phyloP scores from a whole-genome alignment of 805 yeast species.

The Ogataea methanolica region DNA sequence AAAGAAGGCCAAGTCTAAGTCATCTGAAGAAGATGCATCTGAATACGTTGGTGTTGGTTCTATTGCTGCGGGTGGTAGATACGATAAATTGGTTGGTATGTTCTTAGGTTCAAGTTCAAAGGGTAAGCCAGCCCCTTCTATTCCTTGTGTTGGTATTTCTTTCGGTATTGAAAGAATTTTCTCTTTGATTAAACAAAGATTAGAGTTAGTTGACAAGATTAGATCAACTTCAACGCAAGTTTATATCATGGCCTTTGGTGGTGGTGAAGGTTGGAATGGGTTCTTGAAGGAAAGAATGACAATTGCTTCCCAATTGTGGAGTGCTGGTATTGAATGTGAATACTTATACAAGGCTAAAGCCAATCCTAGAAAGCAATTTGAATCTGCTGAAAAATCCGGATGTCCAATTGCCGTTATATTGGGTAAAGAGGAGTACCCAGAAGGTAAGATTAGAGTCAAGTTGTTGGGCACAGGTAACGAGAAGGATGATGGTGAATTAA shows the following conservation, averaged over 20 bases:
- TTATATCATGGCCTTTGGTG: conserved; percentile 96
- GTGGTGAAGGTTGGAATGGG: conserved; percentile 95
- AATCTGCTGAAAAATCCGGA: conserved; percentile 94
- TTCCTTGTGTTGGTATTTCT: conserved; percentile 96
- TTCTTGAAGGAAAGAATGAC: conserved; percentile 88
- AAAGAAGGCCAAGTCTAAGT: conserved; percentile 43
- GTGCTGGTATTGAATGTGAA: conserved; percentile 84
- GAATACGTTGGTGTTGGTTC: conserved; percentile 98
- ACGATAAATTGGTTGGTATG: conserved; percentile 96
- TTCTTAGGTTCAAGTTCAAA: conserved; percentile 80
- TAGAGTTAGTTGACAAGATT: conserved; percentile 55
- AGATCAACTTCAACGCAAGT: conserved; percentile 90
- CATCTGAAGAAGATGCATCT: conserved; percentile 83
- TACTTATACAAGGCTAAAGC: conserved; percentile 90
- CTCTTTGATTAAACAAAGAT: conserved; percentile 79
- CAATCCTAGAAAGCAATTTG: conserved; percentile 93
- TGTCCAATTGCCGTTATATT: conserved; percentile 86
- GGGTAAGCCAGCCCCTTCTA: conserved; percentile 56
- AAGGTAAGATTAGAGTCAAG: conserved; percentile 82
- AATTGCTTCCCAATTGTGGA: conserved; percentile 80
- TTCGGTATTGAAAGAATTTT: conserved; percentile 96
- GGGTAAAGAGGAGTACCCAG: conserved; percentile 89
- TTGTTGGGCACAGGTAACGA: conserved; percentile 79
- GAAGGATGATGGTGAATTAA: conserved; percentile 78
- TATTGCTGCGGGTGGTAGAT: conserved; percentile 98